A percentile compares a stretch with the other conserved stretches of the same genome.
phyloP scores from a whole-genome alignment of 1,139 yeast species.

The Diutina neorugosa region DNA sequence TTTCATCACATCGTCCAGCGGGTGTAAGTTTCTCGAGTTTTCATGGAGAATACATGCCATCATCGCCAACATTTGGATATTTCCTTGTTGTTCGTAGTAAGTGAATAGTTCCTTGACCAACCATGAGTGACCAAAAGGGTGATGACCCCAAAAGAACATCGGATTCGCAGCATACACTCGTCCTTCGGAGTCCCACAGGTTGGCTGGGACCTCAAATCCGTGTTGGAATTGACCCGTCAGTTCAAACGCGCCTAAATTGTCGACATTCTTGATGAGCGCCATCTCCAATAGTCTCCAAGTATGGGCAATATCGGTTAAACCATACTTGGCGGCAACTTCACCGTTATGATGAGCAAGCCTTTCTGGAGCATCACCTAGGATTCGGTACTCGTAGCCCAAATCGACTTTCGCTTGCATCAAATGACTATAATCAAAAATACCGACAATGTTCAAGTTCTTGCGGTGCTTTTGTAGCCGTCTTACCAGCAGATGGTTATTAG shows the following conservation, averaged over 20 bases:
- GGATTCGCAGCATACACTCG: not conserved
- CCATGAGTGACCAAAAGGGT: conserved; percentile 70
- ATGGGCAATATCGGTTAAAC: conserved; percentile 51
- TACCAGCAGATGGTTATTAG: not conserved
- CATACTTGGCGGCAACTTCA: conserved; percentile 55
- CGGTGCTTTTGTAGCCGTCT: conserved; percentile 15
- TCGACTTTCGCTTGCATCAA: conserved; percentile 69
- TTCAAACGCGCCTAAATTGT: not conserved
- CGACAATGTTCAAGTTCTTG: conserved; percentile 35
- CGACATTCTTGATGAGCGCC: conserved; percentile 23
- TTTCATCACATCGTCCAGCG: conserved; percentile 3
- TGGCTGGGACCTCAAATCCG: not conserved
- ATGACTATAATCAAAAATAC: conserved; percentile 53
- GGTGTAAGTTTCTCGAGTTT: not conserved
- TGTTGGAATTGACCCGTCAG: not conserved
- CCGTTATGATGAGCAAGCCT: conserved; percentile 60
- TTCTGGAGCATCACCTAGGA: conserved; percentile 56
- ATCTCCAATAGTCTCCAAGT: conserved; percentile 66
- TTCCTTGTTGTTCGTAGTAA: conserved; percentile 52
- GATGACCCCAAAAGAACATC: conserved; percentile 61
- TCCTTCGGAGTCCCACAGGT: not conserved
- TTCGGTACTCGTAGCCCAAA: conserved; percentile 63
- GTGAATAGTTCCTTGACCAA: conserved; percentile 50
- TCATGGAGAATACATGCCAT: conserved; percentile 50
- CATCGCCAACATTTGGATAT: conserved; percentile 87